A percentile compares a stretch with the other conserved stretches of the same genome.
Conservation (phyloP, 2,329 filamentous ascomycete genomes). For the Colletotrichum coccodes region DNA sequence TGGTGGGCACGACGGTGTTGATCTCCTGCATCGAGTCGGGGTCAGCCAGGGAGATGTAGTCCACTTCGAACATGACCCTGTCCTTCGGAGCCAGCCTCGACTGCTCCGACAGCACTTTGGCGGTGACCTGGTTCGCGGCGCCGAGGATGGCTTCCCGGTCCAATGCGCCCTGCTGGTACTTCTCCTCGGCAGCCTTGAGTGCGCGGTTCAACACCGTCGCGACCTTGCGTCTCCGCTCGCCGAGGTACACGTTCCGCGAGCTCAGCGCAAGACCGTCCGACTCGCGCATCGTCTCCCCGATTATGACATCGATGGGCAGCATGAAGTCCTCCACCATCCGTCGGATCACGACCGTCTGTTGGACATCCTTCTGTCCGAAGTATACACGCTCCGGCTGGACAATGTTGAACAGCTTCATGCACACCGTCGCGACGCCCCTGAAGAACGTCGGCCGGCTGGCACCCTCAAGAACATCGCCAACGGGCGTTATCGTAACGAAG, state of each 20-base stretch:
- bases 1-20: constrained; percentile 72
- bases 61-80: constrained; percentile 81
- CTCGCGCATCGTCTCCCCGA: constrained; percentile 82
- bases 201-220: constrained; percentile 79
- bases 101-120: constrained; percentile 69
- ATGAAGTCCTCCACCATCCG: constrained; percentile 90
- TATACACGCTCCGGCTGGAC: constrained; percentile 76
- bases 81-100: constrained; percentile 65
- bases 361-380: constrained; percentile 98
- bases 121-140: constrained; percentile 72
- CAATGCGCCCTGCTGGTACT: constrained; percentile 64
- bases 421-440: constrained; percentile 93
- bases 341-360: constrained; percentile 92
- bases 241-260: constrained; percentile 93
- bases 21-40: constrained; percentile 86
- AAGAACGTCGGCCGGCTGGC: constrained; percentile 92
- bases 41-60: constrained; percentile 93
- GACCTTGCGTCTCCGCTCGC: constrained; percentile 74
- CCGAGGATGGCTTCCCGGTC: constrained; percentile 76
- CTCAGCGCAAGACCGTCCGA: constrained; percentile 88
- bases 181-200: constrained; percentile 75
- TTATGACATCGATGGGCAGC: constrained; percentile 77
- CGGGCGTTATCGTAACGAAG: constrained; percentile 90
- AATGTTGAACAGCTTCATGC: constrained; percentile 77
- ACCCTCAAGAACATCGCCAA: constrained; percentile 85